A percentile compares a stretch with the other conserved stretches of the same genome.
These are phyloP conservation scores for Rhodofomes roseus DNA, from an alignment of 1,284 basidiomycete species.

Conservation along the genomic window DNA sequence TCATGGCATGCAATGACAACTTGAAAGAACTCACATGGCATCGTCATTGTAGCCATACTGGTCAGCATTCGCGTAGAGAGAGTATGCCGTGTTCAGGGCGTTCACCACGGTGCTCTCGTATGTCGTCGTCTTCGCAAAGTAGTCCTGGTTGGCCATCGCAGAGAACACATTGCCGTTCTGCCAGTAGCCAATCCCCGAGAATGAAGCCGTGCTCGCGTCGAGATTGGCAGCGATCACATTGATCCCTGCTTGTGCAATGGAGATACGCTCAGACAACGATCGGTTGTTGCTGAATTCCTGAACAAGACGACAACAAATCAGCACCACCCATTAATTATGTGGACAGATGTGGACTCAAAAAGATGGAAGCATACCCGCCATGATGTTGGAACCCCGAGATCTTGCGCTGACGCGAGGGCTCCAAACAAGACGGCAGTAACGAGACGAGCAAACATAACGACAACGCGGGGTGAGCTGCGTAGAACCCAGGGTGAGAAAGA, in stretches of 20 bases:
- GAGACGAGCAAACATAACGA: background rate
- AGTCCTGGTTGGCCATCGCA: background rate
- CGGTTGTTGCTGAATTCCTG: background rate
- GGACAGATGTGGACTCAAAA: background rate
- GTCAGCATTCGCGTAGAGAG: conserved; percentile 36
- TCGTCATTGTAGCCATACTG: conserved; percentile 44
- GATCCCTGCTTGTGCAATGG: background rate
- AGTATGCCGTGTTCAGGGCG: conserved; percentile 39
- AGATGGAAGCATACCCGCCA: background rate
- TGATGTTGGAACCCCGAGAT: background rate
- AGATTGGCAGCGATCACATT: background rate
- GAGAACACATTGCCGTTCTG: background rate
- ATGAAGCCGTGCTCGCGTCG: background rate
- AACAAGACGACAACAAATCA: no score
- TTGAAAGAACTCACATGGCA: conserved; percentile 24
- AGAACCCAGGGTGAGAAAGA: background rate
- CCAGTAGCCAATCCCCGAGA: background rate
- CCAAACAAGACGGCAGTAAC: background rate
- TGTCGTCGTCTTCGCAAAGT: conserved; percentile 2
- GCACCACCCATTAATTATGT: no score
- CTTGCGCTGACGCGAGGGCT: background rate
- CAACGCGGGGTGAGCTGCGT: background rate
- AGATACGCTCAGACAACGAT: background rate
- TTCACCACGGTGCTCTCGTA: conserved; percentile 32
- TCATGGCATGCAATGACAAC: background rate